Base-by-base conservation (phyloP, 2,329 filamentous ascomycete species). In the Hypoxylon rubiginosum region DNA sequence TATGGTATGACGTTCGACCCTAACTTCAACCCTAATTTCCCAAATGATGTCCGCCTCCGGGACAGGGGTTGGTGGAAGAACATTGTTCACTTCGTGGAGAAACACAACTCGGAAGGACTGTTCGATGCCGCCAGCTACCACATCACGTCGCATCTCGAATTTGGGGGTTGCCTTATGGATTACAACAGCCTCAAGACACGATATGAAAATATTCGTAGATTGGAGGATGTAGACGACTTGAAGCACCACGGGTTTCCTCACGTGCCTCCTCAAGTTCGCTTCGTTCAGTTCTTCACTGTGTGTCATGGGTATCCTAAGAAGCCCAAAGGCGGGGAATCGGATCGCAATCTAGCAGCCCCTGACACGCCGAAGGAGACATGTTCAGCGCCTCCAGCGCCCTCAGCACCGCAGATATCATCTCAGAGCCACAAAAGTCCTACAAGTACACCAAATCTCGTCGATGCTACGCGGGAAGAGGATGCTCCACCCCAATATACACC, bases 251-350 rank as follows among this genome's bases (percentile, higher is more conserved):
- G 72, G 2, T 70, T 73, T n/a, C 68, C 75, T 21, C 81, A 83
- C 45, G 68, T 80, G 3, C 73, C 81, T 1, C 81, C 82, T 2
- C 83, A 90, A 56, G 87, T 96, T 10, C 86, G 93, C 15, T 97
- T 97, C 73, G 84, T 93, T 62, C 97, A 97, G 75, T 97, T 97
- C 77, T 97, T 95, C 76, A 97, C 94, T 0, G 86, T 92, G n/a
- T 94, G 92, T 70, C 91, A 91, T 9, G 94, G 94, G 3, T 84
- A 88, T 63, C 84, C 85, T 1, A 94, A 91, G 71, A 76, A 78
- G 59, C 77, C 78, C 13, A 82, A 83, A 68, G 52, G 60, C 11
- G 61, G 66, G 10, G 68, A 68, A 30, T n/a, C 51, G 9, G 58
- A 67, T 45, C 56, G 41, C 15, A 62, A 66, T 30, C 10, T 62